These are phyloP conservation scores for Neurospora sp. DNA, from an alignment of 495 filamentous ascomycete species.

Conservation along the genomic window DNA sequence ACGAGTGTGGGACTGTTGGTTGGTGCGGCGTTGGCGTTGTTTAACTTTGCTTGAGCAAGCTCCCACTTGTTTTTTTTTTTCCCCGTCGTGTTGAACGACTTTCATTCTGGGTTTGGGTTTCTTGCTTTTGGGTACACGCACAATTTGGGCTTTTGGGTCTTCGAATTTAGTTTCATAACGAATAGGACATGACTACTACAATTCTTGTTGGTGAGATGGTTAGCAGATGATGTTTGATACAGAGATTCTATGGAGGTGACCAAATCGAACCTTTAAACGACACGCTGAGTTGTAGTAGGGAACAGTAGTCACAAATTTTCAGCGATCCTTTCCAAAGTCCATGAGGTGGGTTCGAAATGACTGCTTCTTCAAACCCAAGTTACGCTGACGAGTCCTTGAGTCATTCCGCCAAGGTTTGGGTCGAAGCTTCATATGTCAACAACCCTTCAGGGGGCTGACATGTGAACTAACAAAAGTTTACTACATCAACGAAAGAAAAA, in stretches of 20 bases:
- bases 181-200: slow-evolving; percentile 11
- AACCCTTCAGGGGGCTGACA: background rate
- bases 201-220: slow-evolving; percentile 5
- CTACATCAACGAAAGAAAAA: background rate
- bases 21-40: background rate
- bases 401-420: background rate
- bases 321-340: background rate
- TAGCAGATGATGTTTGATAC: background rate
- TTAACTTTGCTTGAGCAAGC: background rate
- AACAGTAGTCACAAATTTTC: background rate
- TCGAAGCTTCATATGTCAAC: background rate
- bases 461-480: background rate
- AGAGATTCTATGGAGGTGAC: background rate
- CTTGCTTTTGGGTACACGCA: background rate
- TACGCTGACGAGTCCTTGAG: background rate
- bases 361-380: background rate
- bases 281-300: background rate
- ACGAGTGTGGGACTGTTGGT: background rate
- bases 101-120: background rate
- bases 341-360: background rate
- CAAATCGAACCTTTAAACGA: background rate
- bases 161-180: background rate
- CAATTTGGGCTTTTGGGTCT: background rate
- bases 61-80: background rate
- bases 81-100: background rate